These are phyloP conservation scores for Sporothrix luriei DNA, from an alignment of 2,329 filamentous ascomycete genomes.

Conservation along the genomic window DNA sequence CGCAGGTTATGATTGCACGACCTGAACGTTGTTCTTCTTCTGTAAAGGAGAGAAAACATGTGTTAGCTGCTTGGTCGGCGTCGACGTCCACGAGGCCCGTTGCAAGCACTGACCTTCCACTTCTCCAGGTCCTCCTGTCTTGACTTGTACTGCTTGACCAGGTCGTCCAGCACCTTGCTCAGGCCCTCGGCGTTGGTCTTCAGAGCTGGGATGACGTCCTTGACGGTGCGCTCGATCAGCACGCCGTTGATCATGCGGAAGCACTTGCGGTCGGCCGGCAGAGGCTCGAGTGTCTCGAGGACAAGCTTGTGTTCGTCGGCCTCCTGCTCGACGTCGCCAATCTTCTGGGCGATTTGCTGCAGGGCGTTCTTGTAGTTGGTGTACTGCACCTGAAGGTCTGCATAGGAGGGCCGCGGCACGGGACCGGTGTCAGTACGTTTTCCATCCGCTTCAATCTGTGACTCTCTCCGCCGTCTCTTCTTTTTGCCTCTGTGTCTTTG, in stretches of 20 bases:
- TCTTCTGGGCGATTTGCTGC: constrained; percentile 92
- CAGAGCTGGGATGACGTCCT: constrained; percentile 87
- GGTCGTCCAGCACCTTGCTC: constrained; percentile 89
- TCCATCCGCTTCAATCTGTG: neutral
- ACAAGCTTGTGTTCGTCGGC: constrained; percentile 99
- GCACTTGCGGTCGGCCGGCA: constrained; percentile 86
- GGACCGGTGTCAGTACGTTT: neutral
- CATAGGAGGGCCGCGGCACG: neutral
- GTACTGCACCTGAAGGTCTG: constrained; percentile 80
- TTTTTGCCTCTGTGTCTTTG: neutral
- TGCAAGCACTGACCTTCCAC: constrained; percentile 77
- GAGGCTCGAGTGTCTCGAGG: constrained; percentile 83
- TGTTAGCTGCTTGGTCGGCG: neutral
- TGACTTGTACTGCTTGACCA: constrained; percentile 93
- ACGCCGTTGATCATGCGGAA: constrained; percentile 99
- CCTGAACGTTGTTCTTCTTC: constrained; percentile 89
- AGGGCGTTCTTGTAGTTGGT: constrained; percentile 75
- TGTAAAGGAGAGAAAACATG: constrained; percentile 44
- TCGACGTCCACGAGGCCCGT: too few species aligned
- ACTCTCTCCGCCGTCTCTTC: neutral
- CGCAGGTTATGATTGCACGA: constrained; percentile 69
- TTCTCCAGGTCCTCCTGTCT: constrained; percentile 95
- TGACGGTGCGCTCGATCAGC: constrained; percentile 87
- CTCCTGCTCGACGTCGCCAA: constrained; percentile 96
- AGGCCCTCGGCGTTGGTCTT: constrained; percentile 93